Evolutionary conservation across 179 eudicot genomes (phyloP), one percentile per base, ranked within the genome.

Genomic region (Corrigiola litoralis): DNA sequence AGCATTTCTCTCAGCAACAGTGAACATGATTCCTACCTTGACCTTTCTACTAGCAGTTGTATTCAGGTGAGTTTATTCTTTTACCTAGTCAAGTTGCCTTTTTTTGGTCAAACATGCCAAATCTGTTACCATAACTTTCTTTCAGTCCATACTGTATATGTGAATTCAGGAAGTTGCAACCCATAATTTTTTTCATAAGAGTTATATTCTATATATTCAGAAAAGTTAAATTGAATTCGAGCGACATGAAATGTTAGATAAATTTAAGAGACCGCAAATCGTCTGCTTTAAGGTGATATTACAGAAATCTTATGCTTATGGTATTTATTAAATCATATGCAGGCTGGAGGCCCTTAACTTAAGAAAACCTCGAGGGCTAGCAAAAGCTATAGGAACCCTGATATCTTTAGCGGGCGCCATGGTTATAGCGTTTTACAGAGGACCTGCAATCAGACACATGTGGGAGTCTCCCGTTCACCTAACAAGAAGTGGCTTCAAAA

Each of bases 51-150:
- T 80, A 5, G 75, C 81, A 23, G 76, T 80, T 49, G 42, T 61
- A 38, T 67, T 77, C 84, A 70, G 84, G 84, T 80, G 32, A 58
- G n/a, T n/a, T n/a, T n/a, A n/a, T n/a, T n/a, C n/a, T n/a, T n/a
- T n/a, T n/a, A n/a, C n/a, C n/a, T n/a, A n/a, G n/a, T n/a, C n/a
- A n/a, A n/a, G n/a, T n/a, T n/a, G n/a, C n/a, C n/a, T n/a, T n/a
- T n/a, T n/a, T n/a, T n/a, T n/a, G n/a, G n/a, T n/a, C n/a, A n/a
- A n/a, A n/a, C n/a, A n/a, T n/a, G n/a, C n/a, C n/a, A n/a, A n/a
- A n/a, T n/a, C n/a, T n/a, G n/a, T n/a, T n/a, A n/a, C n/a, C n/a
- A n/a, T n/a, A n/a, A n/a, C n/a, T n/a, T n/a, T n/a, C n/a, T n/a
- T n/a, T n/a, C n/a, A n/a, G n/a, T n/a, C n/a, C n/a, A n/a, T n/a